Conservation (phyloP, 345 rosid genomes). For the Nasturtium officinale region DNA sequence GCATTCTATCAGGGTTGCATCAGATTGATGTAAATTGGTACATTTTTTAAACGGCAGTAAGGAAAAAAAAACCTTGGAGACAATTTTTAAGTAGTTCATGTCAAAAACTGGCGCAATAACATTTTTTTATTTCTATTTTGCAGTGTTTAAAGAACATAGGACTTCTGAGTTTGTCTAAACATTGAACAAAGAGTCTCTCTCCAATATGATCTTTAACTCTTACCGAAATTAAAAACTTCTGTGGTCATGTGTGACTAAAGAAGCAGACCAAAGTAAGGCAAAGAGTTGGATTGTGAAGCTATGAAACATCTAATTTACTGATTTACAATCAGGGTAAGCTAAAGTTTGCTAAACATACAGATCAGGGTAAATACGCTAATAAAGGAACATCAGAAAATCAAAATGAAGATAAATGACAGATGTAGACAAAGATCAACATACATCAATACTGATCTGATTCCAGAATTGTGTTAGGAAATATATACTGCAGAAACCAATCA, state of each 20-base stretch:
- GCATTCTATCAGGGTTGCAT: slow-evolving; percentile 13
- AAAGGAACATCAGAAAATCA: slow-evolving; percentile 4
- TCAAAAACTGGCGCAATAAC: neutral
- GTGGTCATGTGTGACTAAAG: neutral
- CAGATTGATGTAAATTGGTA: neutral
- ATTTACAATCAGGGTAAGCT: neutral
- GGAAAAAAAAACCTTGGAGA: too few relatives aligned
- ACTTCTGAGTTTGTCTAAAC: neutral
- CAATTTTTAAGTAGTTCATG: neutral
- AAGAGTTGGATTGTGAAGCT: neutral
- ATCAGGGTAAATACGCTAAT: neutral
- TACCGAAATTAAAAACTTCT: neutral
- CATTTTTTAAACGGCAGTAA: too few relatives aligned
- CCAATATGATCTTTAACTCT: neutral
- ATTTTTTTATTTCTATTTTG: neutral
- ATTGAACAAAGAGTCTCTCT: neutral
- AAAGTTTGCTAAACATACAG: neutral
- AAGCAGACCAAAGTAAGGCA: slow-evolving; percentile 1
- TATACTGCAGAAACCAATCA: slow-evolving; percentile 17
- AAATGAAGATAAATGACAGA: neutral
- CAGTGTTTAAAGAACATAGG: neutral
- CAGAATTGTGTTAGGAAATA: slow-evolving; percentile 6
- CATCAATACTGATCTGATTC: slow-evolving; percentile 19
- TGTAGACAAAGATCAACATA: slow-evolving; percentile 10
- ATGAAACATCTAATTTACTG: slow-evolving; percentile 1